Evolutionary conservation across 192 early-diverging fungal species (phyloP).

Genomic region (Spinellus fusiger): DNA sequence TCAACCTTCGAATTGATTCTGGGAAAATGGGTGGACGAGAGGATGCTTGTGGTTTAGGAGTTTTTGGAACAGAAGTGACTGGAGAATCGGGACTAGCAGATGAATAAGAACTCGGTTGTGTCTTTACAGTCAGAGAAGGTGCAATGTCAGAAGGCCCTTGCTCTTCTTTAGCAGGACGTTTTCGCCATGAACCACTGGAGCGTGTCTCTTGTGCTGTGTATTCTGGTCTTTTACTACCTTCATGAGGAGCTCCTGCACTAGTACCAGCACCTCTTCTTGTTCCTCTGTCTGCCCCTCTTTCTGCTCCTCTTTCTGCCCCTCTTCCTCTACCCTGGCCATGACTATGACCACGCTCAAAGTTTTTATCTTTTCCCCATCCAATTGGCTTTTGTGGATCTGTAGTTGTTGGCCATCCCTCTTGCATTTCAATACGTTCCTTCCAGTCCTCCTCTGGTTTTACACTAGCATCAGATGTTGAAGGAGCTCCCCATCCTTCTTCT

Average conservation of each 20-base stretch:
- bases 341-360: background rate
- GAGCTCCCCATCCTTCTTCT: background rate
- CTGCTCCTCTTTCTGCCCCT: background rate
- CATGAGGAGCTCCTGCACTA: too few species aligned
- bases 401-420: slow-evolving; percentile 4
- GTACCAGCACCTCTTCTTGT: too few species aligned
- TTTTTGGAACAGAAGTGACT: background rate
- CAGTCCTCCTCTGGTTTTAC: too few species aligned
- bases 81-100: background rate
- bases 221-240: too few species aligned
- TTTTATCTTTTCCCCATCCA: background rate
- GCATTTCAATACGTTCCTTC: too few species aligned
- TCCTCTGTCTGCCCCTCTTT: background rate
- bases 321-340: slow-evolving; percentile 12
- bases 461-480: background rate
- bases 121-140: background rate
- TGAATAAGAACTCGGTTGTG: background rate
- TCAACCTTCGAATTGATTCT: background rate
- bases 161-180: background rate
- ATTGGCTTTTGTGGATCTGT: background rate
- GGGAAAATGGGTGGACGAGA: slow-evolving; percentile 11
- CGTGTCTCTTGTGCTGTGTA: too few species aligned
- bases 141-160: background rate
- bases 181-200: slow-evolving; percentile 18
- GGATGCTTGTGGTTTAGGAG: background rate